Conservation (phyloP, 2,329 filamentous ascomycete genomes). For the Aspergillaceae sp. region DNA sequence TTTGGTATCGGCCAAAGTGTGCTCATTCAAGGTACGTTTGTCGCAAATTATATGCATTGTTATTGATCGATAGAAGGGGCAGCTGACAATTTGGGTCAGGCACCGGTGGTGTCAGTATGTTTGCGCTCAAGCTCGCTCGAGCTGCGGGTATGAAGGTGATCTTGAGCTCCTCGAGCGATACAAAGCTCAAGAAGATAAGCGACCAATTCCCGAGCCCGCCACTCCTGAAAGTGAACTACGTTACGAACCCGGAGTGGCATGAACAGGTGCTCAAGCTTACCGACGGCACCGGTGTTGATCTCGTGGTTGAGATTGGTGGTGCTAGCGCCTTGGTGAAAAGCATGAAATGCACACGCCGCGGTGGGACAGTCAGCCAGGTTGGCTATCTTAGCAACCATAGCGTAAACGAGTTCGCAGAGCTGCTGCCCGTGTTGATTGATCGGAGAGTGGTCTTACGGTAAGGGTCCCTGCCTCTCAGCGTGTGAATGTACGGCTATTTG, state of each 20-base stretch:
- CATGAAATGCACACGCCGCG: constrained; percentile 33
- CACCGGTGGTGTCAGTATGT: constrained; percentile 29
- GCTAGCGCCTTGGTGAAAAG: constrained; percentile 30
- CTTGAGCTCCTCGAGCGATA: constrained; percentile 30
- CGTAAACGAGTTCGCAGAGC: constrained; percentile 22
- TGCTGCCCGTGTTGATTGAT: constrained; percentile 32
- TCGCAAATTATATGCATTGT: background rate
- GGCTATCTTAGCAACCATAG: constrained; percentile 33
- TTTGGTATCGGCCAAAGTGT: constrained; percentile 33
- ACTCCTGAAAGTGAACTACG: constrained; percentile 27
- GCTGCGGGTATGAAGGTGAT: constrained; percentile 29
- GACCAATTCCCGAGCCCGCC: constrained; percentile 14
- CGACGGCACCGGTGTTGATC: constrained; percentile 25
- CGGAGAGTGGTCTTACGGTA: constrained; percentile 26
- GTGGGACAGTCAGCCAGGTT: constrained; percentile 37
- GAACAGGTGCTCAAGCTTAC: constrained; percentile 27
- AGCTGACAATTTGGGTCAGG: constrained; percentile 11
- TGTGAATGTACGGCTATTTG: background rate
- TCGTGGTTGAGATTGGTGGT: constrained; percentile 36
- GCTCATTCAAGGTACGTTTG: constrained; percentile 35
- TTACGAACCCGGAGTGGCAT: constrained; percentile 21
- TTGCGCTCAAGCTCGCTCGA: constrained; percentile 28
- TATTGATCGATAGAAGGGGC: background rate
- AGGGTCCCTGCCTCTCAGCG: background rate
- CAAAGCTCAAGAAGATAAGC: constrained; percentile 23